These are phyloP conservation scores for Boletus calvinii DNA, from an alignment of 1,284 basidiomycete species.

Conservation along the genomic window DNA sequence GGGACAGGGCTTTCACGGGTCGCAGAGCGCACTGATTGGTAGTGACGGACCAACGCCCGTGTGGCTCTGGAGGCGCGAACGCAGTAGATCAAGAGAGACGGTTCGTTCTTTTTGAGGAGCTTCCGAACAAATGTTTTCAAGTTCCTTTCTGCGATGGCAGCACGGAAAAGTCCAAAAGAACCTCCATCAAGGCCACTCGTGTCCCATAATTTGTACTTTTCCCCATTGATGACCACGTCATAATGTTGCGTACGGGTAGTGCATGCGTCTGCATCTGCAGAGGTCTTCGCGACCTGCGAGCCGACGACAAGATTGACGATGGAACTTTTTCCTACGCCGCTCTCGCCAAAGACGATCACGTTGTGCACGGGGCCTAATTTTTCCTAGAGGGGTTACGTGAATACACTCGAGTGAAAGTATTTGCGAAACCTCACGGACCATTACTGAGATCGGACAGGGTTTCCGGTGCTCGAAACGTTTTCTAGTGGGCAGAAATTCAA, in stretches of 20 bases:
- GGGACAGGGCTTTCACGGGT: conserved; percentile 21
- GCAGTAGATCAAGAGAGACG: conserved; percentile 33
- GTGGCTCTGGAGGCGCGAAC: conserved; percentile 34
- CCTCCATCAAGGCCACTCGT: conserved; percentile 33
- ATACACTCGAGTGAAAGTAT: not conserved
- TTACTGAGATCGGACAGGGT: conserved; percentile 1
- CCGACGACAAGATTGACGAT: conserved; percentile 32
- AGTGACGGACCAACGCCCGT: conserved; percentile 30
- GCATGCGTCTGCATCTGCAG: conserved; percentile 30
- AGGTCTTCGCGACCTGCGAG: conserved; percentile 26
- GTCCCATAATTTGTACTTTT: conserved; percentile 33
- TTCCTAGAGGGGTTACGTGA: conserved; percentile 13
- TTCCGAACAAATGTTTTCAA: conserved; percentile 29
- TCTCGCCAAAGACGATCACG: conserved; percentile 35
- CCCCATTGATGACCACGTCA: conserved; percentile 20
- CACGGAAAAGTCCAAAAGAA: conserved; percentile 25
- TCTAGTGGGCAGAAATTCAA: not conserved
- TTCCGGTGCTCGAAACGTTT: not conserved
- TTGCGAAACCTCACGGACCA: conserved; percentile 20
- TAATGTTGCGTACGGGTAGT: conserved; percentile 23
- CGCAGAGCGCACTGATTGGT: conserved; percentile 23
- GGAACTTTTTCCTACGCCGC: conserved; percentile 35
- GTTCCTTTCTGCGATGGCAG: conserved; percentile 24
- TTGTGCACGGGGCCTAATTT: conserved; percentile 18
- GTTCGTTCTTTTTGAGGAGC: conserved; percentile 20